Evolutionary conservation across 768 basidiomycete species (phyloP), one percentile per base, ranked within the genome.

Genomic region (Mycena venus): DNA sequence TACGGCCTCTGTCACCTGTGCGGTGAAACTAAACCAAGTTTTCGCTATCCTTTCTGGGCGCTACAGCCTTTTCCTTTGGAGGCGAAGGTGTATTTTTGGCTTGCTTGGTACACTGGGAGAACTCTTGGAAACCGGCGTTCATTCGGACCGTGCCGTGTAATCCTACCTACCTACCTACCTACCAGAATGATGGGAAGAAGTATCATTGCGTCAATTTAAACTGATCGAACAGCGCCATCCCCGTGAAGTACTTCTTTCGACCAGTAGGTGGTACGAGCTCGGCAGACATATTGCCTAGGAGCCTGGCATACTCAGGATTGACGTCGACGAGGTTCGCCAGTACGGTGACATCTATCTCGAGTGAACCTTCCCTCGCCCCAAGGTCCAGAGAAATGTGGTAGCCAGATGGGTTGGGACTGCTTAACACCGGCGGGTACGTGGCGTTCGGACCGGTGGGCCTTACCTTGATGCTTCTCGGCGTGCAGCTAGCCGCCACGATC

Each of bases 401-500:
- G 0, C 70, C 70, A 10, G 40, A 12, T 1, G 70, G 70, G 19
- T 60, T 65, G 2, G n/a, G n/a, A 0, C 55, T 65, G 44, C 70
- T 66, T 5, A 66, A 5, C 4, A 42, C 38, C 0, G 72, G 72
- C 8, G 72, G 72, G 49, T 51, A 73, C 14, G 64, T 61, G 14
- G 64, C 11, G 23, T 67, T 73, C 38, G 47, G 42, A 2, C 66
- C 71, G 2, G 53, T 61, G 34, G 66, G 75, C 1, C 75, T 66
- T 3, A 69, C 75, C 6, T 4, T 21, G 23, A 76, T 40, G 38
- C 55, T 64, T 2, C 47, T 55, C 2, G 23, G 34, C 2, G 40
- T 27, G 40, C 75, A 76, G 61, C 40, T 73, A 2, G 74, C 60
- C 2, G 62, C 49, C 21, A 73, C 9, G n/a, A 72, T 65, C 19